These are phyloP conservation scores for Nakazawaea peltata DNA, from an alignment of 805 yeast species.

Conservation along the genomic window DNA sequence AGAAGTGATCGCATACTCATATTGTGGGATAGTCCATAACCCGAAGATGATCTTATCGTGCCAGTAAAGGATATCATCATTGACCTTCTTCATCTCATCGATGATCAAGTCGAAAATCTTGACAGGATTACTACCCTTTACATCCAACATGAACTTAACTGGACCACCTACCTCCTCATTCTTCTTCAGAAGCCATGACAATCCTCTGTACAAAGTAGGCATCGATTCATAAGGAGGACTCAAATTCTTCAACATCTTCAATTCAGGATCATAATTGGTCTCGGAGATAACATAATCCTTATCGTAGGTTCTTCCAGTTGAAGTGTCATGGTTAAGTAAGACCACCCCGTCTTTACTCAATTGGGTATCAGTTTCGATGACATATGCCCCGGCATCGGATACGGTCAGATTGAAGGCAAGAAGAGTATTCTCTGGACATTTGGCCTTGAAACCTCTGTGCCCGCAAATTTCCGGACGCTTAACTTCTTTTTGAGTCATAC, in stretches of 20 bases:
- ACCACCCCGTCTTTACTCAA: constrained; percentile 23
- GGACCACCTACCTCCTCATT: constrained; percentile 29
- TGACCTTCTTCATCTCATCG: constrained; percentile 12
- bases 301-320: constrained; percentile 25
- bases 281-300: constrained; percentile 18
- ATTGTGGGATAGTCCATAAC: constrained; percentile 25
- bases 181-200: constrained; percentile 31
- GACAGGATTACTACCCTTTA: constrained; percentile 22
- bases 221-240: constrained; percentile 23
- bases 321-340: constrained; percentile 27
- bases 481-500: background rate
- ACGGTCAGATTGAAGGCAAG: constrained; percentile 7
- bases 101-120: constrained; percentile 19
- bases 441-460: constrained; percentile 7
- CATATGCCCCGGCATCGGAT: constrained; percentile 1
- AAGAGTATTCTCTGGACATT: constrained; percentile 10
- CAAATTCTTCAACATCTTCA: constrained; percentile 20
- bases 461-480: constrained; percentile 4
- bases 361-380: constrained; percentile 23
- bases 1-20: constrained; percentile 15
- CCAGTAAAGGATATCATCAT: constrained; percentile 20
- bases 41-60: constrained; percentile 26
- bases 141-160: constrained; percentile 33
- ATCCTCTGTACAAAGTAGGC: constrained; percentile 21
- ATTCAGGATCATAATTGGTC: constrained; percentile 17